Conservation (phyloP, 2,329 filamentous ascomycete species). For the Bipolaris bicolor region DNA sequence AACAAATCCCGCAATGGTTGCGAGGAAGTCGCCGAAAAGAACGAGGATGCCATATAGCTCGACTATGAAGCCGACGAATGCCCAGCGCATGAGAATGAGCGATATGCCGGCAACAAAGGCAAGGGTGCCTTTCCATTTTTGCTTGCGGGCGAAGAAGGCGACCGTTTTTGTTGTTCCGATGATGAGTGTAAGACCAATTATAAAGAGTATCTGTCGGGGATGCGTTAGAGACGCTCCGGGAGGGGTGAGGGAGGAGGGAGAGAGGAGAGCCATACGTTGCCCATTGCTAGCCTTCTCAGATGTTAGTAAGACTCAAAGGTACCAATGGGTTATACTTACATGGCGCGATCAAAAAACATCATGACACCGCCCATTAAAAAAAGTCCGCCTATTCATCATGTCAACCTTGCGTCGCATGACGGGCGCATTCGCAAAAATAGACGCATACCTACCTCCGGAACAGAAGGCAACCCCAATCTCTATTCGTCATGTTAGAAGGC, state of each 20-base stretch:
- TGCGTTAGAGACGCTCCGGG: slow-evolving; percentile 10
- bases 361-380: slow-evolving; percentile 94
- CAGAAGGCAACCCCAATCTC: slow-evolving; percentile 98
- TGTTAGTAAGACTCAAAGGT: slow-evolving; percentile 12
- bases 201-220: slow-evolving; percentile 81
- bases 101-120: slow-evolving; percentile 84
- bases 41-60: slow-evolving; percentile 93
- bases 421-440: slow-evolving; percentile 22
- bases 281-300: slow-evolving; percentile 82
- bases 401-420: slow-evolving; percentile 13
- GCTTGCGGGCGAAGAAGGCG: slow-evolving; percentile 89
- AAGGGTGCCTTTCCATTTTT: slow-evolving; percentile 89
- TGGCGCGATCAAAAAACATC: slow-evolving; percentile 96
- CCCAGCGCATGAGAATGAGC: slow-evolving; percentile 89
- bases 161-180: slow-evolving; percentile 91
- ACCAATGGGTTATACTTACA: slow-evolving; percentile 62
- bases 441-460: slow-evolving; percentile 79
- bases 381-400: slow-evolving; percentile 71
- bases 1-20: slow-evolving; percentile 87
- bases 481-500: slow-evolving; percentile 49
- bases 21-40: slow-evolving; percentile 94
- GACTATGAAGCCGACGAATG: slow-evolving; percentile 85
- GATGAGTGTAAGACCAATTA: slow-evolving; percentile 93
- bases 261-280: slow-evolving; percentile 68
- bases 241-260: not conserved